phyloP scores from a whole-genome alignment of 2,329 filamentous ascomycete species.

The Catunica adiposa region DNA sequence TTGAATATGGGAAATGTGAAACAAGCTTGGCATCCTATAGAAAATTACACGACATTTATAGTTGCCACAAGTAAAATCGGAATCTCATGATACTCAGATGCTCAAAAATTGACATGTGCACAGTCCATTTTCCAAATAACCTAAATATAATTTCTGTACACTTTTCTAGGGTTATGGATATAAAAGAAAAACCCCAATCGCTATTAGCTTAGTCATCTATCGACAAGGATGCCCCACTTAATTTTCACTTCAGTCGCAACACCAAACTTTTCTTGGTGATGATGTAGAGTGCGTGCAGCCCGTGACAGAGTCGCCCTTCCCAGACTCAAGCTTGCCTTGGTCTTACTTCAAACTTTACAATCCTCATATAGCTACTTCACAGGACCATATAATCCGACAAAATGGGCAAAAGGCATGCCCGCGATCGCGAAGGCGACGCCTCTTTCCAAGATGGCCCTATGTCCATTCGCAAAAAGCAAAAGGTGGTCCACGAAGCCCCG shows the following conservation, averaged over 20 bases:
- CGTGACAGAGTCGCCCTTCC: not conserved
- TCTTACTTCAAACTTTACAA: not conserved
- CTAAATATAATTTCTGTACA: not conserved
- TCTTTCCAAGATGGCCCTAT: conserved; percentile 19
- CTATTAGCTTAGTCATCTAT: conserved; percentile 13
- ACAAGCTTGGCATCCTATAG: not conserved
- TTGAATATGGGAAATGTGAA: too few relatives aligned
- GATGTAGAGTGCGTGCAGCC: not conserved
- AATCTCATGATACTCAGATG: too few relatives aligned
- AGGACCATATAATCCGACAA: not conserved
- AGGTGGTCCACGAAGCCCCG: conserved; percentile 38
- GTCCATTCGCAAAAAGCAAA: conserved; percentile 32
- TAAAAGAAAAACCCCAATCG: not conserved
- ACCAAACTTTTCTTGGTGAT: conserved; percentile 8
- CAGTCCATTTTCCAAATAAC: too few relatives aligned
- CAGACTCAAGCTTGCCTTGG: not conserved
- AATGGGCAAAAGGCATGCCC: conserved; percentile 31
- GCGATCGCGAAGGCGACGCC: conserved; percentile 25
- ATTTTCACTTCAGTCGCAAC: conserved; percentile 13
- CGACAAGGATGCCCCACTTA: conserved; percentile 11
- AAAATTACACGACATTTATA: not conserved
- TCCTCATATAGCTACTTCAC: not conserved
- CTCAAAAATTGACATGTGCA: too few relatives aligned
- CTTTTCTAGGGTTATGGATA: not conserved
- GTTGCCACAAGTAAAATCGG: too few relatives aligned